These are phyloP conservation scores for Helenozyma rhizophorensis DNA, from an alignment of 805 yeast genomes.

Conservation along the genomic window DNA sequence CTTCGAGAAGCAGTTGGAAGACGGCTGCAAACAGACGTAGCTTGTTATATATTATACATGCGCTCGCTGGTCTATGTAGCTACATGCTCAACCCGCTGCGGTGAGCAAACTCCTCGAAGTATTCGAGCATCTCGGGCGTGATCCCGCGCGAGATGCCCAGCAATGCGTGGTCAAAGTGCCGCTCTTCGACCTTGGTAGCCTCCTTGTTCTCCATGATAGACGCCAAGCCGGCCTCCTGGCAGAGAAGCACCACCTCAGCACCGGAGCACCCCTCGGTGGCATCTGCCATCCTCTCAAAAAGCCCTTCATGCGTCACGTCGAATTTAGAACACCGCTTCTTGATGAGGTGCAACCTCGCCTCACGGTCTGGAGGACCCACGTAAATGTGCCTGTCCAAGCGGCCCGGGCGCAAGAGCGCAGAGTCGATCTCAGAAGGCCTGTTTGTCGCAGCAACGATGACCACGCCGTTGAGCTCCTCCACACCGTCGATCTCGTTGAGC, in stretches of 20 bases:
- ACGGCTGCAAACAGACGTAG: slow-evolving; percentile 48
- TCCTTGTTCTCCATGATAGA: slow-evolving; percentile 79
- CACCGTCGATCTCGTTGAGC: slow-evolving; percentile 94
- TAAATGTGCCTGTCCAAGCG: slow-evolving; percentile 89
- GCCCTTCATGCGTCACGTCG: slow-evolving; percentile 41
- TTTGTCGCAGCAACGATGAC: slow-evolving; percentile 95
- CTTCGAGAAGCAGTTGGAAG: slow-evolving; percentile 49
- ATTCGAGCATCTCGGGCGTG: slow-evolving; percentile 77
- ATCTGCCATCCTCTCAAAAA: slow-evolving; percentile 50
- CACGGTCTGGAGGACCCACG: slow-evolving; percentile 85
- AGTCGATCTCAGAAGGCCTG: slow-evolving; percentile 87
- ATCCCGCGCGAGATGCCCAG: slow-evolving; percentile 70
- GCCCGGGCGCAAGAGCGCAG: slow-evolving; percentile 93
- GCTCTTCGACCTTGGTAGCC: slow-evolving; percentile 47
- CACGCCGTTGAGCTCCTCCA: slow-evolving; percentile 90
- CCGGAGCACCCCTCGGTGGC: slow-evolving; percentile 92
- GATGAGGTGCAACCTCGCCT: slow-evolving; percentile 76
- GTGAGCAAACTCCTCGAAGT: slow-evolving; percentile 55
- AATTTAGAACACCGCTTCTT: slow-evolving; percentile 66
- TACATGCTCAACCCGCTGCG: slow-evolving; percentile 30
- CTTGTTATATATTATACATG: background rate
- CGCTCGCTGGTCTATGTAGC: background rate
- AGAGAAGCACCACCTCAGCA: slow-evolving; percentile 85
- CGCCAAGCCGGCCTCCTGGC: slow-evolving; percentile 95
- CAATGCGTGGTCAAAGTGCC: slow-evolving; percentile 73